A percentile compares a stretch with the other conserved stretches of the same genome.
phyloP scores from a whole-genome alignment of 2,329 filamentous ascomycete genomes.

The Aspergillaceae sp. region DNA sequence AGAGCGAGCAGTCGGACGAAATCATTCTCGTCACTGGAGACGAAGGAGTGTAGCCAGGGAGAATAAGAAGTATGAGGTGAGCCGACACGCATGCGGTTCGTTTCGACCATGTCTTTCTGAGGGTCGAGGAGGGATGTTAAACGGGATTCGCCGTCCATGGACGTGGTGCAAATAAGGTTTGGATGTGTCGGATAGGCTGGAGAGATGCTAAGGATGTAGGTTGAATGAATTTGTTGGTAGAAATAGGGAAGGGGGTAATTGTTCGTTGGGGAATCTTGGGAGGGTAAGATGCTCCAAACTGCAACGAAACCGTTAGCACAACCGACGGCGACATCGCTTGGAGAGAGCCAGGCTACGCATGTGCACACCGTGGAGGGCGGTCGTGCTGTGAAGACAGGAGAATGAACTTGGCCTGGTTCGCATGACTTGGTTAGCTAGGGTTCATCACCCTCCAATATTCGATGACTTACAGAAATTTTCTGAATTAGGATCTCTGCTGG shows the following conservation, averaged over 20 bases:
- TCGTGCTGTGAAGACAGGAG: slow-evolving; percentile 43
- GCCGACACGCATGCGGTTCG: slow-evolving; percentile 44
- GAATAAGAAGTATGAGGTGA: slow-evolving; percentile 45
- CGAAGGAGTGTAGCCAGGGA: slow-evolving; percentile 46
- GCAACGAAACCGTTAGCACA: slow-evolving; percentile 50
- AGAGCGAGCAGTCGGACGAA: slow-evolving; percentile 41
- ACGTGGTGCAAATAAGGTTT: slow-evolving; percentile 44
- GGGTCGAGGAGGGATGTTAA: slow-evolving; percentile 47
- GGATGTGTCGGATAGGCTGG: slow-evolving; percentile 48
- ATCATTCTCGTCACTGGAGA: slow-evolving; percentile 49
- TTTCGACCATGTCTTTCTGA: slow-evolving; percentile 35
- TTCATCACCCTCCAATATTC: not conserved
- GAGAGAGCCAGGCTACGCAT: slow-evolving; percentile 49
- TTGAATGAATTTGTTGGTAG: slow-evolving; percentile 28
- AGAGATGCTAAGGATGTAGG: slow-evolving; percentile 31
- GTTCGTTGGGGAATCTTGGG: slow-evolving; percentile 7
- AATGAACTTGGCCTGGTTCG: slow-evolving; percentile 33
- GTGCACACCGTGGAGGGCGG: slow-evolving; percentile 48
- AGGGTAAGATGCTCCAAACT: slow-evolving; percentile 41
- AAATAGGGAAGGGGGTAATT: slow-evolving; percentile 22
- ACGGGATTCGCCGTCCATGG: slow-evolving; percentile 48
- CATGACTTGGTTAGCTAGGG: not conserved
- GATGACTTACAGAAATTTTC: slow-evolving; percentile 26
- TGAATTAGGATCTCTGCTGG: slow-evolving; percentile 16
- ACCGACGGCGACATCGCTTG: slow-evolving; percentile 46